These are phyloP conservation scores for Amanita molliuscula DNA, from an alignment of 768 basidiomycete species.

Conservation along the genomic window DNA sequence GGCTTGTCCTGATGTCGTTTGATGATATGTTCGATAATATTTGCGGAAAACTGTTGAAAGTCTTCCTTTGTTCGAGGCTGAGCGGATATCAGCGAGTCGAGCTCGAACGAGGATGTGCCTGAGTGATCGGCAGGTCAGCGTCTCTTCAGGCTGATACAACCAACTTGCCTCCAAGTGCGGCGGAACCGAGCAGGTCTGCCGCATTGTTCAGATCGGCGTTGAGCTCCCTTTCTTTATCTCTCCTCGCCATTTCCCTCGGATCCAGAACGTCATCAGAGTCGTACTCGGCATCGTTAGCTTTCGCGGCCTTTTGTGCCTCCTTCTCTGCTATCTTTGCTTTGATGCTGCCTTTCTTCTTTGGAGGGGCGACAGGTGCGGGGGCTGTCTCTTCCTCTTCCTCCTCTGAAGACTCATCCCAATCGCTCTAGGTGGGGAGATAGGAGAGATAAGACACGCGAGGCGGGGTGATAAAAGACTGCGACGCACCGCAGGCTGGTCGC, in stretches of 20 bases:
- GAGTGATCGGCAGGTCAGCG: not conserved
- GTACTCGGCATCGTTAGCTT: constrained; percentile 33
- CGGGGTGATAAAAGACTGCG: not conserved
- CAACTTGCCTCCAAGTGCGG: constrained; percentile 49
- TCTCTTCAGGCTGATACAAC: not conserved
- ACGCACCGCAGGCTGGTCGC: constrained; percentile 67
- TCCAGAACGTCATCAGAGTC: constrained; percentile 71
- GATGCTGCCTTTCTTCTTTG: constrained; percentile 87
- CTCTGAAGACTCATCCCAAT: constrained; percentile 89
- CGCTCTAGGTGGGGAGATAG: constrained; percentile 47
- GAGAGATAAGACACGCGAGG: not conserved
- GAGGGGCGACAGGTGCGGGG: constrained; percentile 45
- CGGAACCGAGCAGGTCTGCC: constrained; percentile 67
- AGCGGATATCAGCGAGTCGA: constrained; percentile 63
- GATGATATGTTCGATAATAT: constrained; percentile 66
- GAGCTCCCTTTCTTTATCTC: constrained; percentile 74
- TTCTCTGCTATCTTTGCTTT: constrained; percentile 92
- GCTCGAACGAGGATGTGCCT: constrained; percentile 62
- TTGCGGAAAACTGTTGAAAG: constrained; percentile 62
- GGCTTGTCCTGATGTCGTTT: constrained; percentile 77
- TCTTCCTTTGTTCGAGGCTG: constrained; percentile 88
- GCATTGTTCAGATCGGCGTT: constrained; percentile 83
- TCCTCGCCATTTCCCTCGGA: constrained; percentile 65
- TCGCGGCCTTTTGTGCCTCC: constrained; percentile 61
- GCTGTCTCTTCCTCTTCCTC: constrained; percentile 37